Evolutionary conservation across 1,284 basidiomycete genomes (phyloP).

Genomic region (Rhodotorula mucilaginosa): DNA sequence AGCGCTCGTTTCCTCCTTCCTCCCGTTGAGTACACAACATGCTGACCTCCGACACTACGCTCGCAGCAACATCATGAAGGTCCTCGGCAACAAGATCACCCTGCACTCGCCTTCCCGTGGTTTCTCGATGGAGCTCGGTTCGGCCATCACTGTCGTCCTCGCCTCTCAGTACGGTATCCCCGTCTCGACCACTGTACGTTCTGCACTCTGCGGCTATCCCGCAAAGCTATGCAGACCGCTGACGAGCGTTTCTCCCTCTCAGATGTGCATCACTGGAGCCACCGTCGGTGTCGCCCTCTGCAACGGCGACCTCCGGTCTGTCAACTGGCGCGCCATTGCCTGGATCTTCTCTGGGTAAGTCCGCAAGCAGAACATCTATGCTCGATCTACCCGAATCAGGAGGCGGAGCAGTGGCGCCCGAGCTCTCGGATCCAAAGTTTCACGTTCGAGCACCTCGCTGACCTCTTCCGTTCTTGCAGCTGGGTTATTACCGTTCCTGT

Average conservation of each 20-base stretch:
- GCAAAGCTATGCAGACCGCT: not conserved
- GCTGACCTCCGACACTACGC: not conserved
- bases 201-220: not conserved
- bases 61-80: slow-evolving; percentile 46
- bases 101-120: slow-evolving; percentile 54
- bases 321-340: slow-evolving; percentile 22
- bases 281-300: slow-evolving; percentile 52
- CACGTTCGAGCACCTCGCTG: not conserved
- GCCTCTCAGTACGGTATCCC: slow-evolving; percentile 50
- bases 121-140: slow-evolving; percentile 54
- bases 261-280: slow-evolving; percentile 54
- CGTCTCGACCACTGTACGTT: slow-evolving; percentile 28
- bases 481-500: slow-evolving; percentile 53
- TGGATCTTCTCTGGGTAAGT: slow-evolving; percentile 23
- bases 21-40: not conserved
- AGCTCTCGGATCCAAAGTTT: too few species aligned
- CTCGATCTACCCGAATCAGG: too few species aligned
- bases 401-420: too few species aligned
- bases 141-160: slow-evolving; percentile 47
- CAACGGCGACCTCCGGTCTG: slow-evolving; percentile 22
- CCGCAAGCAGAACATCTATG: too few species aligned
- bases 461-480: not conserved
- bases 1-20: too few species aligned
- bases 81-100: slow-evolving; percentile 54
- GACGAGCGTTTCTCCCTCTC: slow-evolving; percentile 33